Conservation (phyloP, 495 filamentous ascomycete genomes). For the Penicillium ucsense region DNA sequence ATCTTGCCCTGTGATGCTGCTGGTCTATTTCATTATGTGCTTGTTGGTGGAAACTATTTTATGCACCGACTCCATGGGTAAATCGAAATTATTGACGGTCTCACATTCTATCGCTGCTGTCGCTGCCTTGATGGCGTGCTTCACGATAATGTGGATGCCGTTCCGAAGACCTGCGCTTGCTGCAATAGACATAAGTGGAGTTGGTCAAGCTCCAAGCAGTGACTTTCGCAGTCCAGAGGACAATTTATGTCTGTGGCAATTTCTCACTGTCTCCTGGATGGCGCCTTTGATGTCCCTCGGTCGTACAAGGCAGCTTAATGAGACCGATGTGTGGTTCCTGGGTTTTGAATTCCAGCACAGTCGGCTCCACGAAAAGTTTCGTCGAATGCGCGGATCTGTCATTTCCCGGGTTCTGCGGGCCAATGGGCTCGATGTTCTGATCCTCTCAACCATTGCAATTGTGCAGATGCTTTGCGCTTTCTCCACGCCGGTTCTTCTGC, state of each 20-base stretch:
- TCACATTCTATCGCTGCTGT: conserved; percentile 31
- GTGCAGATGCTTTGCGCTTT: conserved; percentile 52
- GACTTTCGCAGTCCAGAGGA: conserved; percentile 73
- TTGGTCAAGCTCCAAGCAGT: conserved; percentile 46
- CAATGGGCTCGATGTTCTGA: conserved; percentile 65
- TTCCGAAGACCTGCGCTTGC: conserved; percentile 52
- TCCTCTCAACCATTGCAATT: conserved; percentile 50
- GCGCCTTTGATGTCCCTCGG: conserved; percentile 57
- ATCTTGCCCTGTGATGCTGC: conserved; percentile 25
- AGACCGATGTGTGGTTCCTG: conserved; percentile 71
- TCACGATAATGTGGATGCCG: conserved; percentile 60
- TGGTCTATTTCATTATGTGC: conserved; percentile 23
- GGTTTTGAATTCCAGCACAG: conserved; percentile 68
- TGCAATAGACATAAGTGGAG: conserved; percentile 49
- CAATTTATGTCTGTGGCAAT: conserved; percentile 68
- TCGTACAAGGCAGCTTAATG: conserved; percentile 51
- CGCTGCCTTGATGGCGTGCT: conserved; percentile 32
- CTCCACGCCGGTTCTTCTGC: conserved; percentile 57
- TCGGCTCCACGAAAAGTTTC: conserved; percentile 60
- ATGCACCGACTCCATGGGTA: conserved; percentile 14
- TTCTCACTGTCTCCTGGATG: conserved; percentile 78
- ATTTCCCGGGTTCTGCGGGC: conserved; percentile 56
- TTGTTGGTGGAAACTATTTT: conserved; percentile 34
- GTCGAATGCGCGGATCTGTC: conserved; percentile 62
- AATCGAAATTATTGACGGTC: conserved; percentile 20